Percentiles rank a stretch among this genome's conserved stretches.
Evolutionary conservation across 1,284 basidiomycete genomes (phyloP).

Genomic region (Sanghuangporus weigelae): DNA sequence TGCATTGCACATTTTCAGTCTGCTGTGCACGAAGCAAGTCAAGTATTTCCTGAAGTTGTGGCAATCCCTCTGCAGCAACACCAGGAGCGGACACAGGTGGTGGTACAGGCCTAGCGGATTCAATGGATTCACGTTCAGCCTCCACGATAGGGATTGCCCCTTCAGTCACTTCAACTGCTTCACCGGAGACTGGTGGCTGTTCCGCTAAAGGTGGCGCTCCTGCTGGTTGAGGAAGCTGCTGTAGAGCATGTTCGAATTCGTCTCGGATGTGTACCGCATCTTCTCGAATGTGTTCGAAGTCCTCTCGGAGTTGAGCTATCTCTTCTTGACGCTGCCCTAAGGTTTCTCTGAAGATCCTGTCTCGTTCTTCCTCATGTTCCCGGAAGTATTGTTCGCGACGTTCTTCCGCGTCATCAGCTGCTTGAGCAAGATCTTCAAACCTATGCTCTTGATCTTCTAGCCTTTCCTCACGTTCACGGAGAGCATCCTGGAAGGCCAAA

Average conservation of each 20-base stretch:
- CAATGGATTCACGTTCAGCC: background rate
- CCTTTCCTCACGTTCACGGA: conserved; percentile 48
- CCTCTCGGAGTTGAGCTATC: conserved; percentile 44
- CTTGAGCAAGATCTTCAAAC: conserved; percentile 39
- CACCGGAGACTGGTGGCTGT: background rate
- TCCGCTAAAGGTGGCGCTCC: background rate
- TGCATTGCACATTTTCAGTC: conserved; percentile 52
- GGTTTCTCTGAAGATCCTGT: conserved; percentile 52
- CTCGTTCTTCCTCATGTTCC: conserved; percentile 56
- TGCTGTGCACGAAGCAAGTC: conserved; percentile 55
- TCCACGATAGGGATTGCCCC: background rate
- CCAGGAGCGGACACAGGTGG: conserved; percentile 8
- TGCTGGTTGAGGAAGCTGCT: conserved; percentile 25
- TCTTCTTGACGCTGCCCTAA: conserved; percentile 54
- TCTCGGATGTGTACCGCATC: conserved; percentile 38
- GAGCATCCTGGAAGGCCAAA: conserved; percentile 41
- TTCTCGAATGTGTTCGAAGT: conserved; percentile 34
- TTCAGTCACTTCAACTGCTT: background rate
- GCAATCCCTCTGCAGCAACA: conserved; percentile 30
- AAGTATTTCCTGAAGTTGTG: conserved; percentile 50
- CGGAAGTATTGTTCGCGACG: conserved; percentile 57
- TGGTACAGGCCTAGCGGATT: conserved; percentile 10
- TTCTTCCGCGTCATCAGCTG: conserved; percentile 52
- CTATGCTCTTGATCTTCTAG: conserved; percentile 50
- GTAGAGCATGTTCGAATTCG: conserved; percentile 36